Base-by-base conservation (phyloP, 1,284 basidiomycete species). In the Trametes pubescens region DNA sequence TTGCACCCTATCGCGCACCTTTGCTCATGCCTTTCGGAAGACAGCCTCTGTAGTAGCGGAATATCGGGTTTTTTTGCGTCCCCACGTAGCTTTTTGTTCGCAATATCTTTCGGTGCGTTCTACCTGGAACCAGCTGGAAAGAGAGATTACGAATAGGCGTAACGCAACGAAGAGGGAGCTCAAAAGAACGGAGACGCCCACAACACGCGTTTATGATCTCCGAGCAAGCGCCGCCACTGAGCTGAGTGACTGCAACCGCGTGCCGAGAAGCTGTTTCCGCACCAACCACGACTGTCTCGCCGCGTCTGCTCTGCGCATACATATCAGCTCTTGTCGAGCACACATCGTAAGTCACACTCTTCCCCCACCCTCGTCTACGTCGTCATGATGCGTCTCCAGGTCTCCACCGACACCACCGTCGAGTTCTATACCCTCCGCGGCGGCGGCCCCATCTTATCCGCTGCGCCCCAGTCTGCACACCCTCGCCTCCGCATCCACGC, bases 361-460 rank as follows among this genome's bases (percentile, higher is more conserved):
- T 24, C 52, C n/a, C 44, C 37, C 32, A 49, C 46, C 47, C 10
- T 8, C 29, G 29, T 32, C 38, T 40, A 63, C 58, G 37, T 61
- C n/a, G 63, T 61, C 62, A 84, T 81, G 76, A 73, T 84, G 73
- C 84, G 84, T 76, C 79, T 88, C 74, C 83, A 81, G 82, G 82
- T 82, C 73, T 75, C 86, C 68, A 83, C 84, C 79, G 78, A 84
- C 73, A 81, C 82, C 51, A 85, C 86, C 61, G 80, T 87, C 80
- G 86, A 87, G 71, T 87, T 86, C 79, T 83, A 89, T 71, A 73
- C 82, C 61, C 76, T 81, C 59, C 81, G 80, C 62, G 81, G 74
- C 48, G 53, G 54, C 14, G 57, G 52, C 69, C 73, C 75, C 70
- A 73, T 56, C 60, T 44, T 56, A 55, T 46, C 53, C 53, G 35